Evolutionary conservation across 2,329 filamentous ascomycete species (phyloP), one percentile per base, ranked within the genome.

Genomic region (Penicillium verrucosum): DNA sequence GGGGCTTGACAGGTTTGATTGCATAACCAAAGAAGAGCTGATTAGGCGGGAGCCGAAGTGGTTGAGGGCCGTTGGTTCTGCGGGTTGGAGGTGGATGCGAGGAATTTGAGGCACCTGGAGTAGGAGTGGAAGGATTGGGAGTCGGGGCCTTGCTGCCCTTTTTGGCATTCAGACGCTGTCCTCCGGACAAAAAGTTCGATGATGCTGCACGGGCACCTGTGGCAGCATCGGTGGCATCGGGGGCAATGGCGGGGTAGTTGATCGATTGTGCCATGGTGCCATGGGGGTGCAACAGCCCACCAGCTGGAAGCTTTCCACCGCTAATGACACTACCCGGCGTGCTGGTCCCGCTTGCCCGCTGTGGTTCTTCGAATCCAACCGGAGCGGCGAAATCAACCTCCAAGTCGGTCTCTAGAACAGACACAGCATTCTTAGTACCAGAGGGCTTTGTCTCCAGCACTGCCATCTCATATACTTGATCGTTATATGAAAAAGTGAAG

Each of bases 211-310:
- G 82, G 11, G 84, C 84, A 37, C 85, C 85, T 9, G 81, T 80
- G 6, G 84, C 84, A 14, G 85, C 86, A 14, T 86, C 82, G 2
- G 81, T 84, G 7, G 90, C 83, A 4, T 86, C 86, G 1, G 94
- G 92, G 0, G 92, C 90, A 64, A 99, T 96, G 32, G 92, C 85
- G 51, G 86, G 84, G 75, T 97, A 99, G 79, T 97, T 97, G 80
- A 99, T 97, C n/a, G 91, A 85, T 68, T 96, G 91, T 0, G 94
- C 92, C 94, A 99, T 99, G 59, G 88, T 92, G 11, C 94, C 94
- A 67, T 96, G 90, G 60, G 81, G 85, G 73, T 95, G 92, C 25
- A 97, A 75, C 16, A 89, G 77, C 5, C 92, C 90, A 29, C 91
- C 89, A 1, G 84, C 79, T 8, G 88, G 87, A 58, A 89, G 68